Conservation (phyloP, 257 asterid genomes). For the Eustoma russellianum region DNA sequence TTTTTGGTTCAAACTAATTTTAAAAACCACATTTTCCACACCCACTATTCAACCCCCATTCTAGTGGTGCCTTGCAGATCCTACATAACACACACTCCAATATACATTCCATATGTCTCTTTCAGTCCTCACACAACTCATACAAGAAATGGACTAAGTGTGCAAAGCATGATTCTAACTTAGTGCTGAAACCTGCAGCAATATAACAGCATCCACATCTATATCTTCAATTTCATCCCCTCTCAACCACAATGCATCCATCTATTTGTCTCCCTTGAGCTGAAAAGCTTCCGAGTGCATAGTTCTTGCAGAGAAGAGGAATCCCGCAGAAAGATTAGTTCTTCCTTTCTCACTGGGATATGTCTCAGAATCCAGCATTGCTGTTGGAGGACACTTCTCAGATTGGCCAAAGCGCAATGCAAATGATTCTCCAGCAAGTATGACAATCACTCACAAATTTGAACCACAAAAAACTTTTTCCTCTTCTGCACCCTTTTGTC, state of each 20-base stretch:
- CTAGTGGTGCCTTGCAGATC: no score
- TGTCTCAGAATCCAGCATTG: slow-evolving; percentile 67
- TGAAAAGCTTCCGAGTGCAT: background rate
- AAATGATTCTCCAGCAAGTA: slow-evolving; percentile 44
- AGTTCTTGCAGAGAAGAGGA: slow-evolving; percentile 31
- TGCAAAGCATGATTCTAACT: slow-evolving; percentile 35
- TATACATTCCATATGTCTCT: no score
- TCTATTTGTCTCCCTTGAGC: background rate
- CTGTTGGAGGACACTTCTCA: slow-evolving; percentile 38
- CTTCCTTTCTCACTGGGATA: slow-evolving; percentile 63
- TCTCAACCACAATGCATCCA: slow-evolving; percentile 19
- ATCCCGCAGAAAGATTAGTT: slow-evolving; percentile 46
- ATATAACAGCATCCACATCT: slow-evolving; percentile 13
- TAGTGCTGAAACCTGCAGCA: slow-evolving; percentile 32
- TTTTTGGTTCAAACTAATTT: no score
- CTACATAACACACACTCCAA: no score
- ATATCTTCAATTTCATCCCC: slow-evolving; percentile 21
- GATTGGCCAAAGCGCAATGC: slow-evolving; percentile 36
- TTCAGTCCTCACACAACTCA: no score
- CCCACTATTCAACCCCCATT: no score
- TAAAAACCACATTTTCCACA: no score
- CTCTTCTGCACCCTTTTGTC: background rate
- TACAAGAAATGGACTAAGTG: no score
- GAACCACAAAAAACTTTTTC: background rate
- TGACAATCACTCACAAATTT: slow-evolving; percentile 7